Conservation (phyloP, 2,329 filamentous ascomycete species). For the Trichoderma koningii region DNA sequence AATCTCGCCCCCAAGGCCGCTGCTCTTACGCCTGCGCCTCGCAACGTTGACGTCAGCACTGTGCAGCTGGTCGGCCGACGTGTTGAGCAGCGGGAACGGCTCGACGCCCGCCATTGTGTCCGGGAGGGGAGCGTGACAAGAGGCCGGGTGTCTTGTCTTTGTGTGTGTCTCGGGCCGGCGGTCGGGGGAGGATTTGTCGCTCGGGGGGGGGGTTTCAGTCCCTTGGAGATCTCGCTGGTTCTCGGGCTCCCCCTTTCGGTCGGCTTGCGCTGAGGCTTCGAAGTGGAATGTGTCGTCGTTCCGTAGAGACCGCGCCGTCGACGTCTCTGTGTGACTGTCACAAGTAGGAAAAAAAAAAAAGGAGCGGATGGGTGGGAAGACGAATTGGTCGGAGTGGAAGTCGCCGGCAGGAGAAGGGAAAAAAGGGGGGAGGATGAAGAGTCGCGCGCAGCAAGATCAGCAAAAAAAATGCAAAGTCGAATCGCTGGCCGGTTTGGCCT, state of each 20-base stretch:
- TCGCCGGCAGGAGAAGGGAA: not conserved
- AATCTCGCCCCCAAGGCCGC: slow-evolving; percentile 55
- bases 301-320: not conserved
- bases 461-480: slow-evolving; percentile 7
- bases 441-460: not conserved
- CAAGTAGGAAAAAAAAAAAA: not conserved
- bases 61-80: slow-evolving; percentile 52
- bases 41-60: slow-evolving; percentile 43
- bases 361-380: not conserved
- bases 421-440: not conserved
- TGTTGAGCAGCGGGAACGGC: slow-evolving; percentile 58
- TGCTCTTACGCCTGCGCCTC: slow-evolving; percentile 58
- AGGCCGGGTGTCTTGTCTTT: not conserved
- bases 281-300: not conserved
- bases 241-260: not conserved
- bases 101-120: slow-evolving; percentile 50
- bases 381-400: not conserved
- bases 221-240: not conserved
- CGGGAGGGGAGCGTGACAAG: not conserved
- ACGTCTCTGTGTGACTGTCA: not conserved
- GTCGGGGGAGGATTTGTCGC: not conserved
- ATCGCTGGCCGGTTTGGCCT: slow-evolving; percentile 11
- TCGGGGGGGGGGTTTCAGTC: not conserved
- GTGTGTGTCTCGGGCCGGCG: not conserved
- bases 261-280: not conserved